Evolutionary conservation across 1,284 basidiomycete genomes (phyloP), one percentile per base, ranked within the genome.

Genomic region (Fomitiporia mediterranea): DNA sequence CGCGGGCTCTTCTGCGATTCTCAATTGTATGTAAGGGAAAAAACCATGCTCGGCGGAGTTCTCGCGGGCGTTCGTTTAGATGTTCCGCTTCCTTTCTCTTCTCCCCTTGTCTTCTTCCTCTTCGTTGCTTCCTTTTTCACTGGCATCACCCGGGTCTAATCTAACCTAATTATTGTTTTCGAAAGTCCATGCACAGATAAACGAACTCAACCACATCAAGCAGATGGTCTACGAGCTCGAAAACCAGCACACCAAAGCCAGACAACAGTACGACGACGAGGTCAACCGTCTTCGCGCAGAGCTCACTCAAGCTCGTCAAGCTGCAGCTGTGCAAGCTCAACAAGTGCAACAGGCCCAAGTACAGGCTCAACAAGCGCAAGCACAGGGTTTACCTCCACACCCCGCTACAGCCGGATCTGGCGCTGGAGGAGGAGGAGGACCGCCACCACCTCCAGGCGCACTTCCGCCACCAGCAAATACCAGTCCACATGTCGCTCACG

Each of bases 151-250:
- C 11, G 25, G 4, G 35, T 58, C 11, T 11, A 27, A 8, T 42
- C 37, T 4, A n/a, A n/a, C 43, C 47, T 40, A 15, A 17, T 54
- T 32, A 53, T n/a, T n/a, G n/a, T n/a, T n/a, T n/a, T n/a, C n/a
- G n/a, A 15, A 23, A 90, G 89, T 89, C 58, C 75, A 78, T 17
- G 74, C 75, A 55, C 89, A 91, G 68, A 80, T 89, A 63, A 82
- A 81, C 64, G 89, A 90, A 67, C 72, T 89, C 56, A 84, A 82
- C 59, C 76, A 84, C 67, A 86, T 91, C 64, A 78, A 86, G 59
- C 82, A 88, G 65, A 81, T 83, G 46, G 76, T 91, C 34, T 89
- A 88, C 67, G 89, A 91, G 56, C 82, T 93, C 53, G 89, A 92
- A 65, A 75, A 80, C 15, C 80, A 83, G 58, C 88, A 92, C 62